These are phyloP conservation scores for Thelephora terrestris DNA, from an alignment of 1,284 basidiomycete genomes.

Conservation along the genomic window DNA sequence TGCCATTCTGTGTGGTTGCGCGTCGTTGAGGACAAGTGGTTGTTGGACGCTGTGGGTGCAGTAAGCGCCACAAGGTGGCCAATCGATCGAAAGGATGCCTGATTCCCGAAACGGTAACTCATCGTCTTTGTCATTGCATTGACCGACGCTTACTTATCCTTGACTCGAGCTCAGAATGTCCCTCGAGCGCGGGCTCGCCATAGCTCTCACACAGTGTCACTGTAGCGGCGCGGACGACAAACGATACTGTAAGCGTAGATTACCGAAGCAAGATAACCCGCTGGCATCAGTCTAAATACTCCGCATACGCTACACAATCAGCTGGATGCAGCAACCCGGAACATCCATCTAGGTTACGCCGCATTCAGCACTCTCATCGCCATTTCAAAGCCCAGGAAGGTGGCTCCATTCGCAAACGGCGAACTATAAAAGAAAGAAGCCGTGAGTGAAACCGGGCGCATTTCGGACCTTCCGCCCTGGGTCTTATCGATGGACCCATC, in stretches of 20 bases:
- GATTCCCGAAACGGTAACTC: background rate
- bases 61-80: background rate
- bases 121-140: background rate
- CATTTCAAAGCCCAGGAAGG: conserved; percentile 88
- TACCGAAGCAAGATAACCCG: too few relatives aligned
- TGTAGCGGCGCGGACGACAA: too few relatives aligned
- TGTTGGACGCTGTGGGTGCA: background rate
- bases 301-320: too few relatives aligned
- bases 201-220: too few relatives aligned
- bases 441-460: conserved; percentile 7
- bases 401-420: conserved; percentile 87
- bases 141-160: background rate
- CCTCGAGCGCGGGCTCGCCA: too few relatives aligned
- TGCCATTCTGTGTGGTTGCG: conserved; percentile 21
- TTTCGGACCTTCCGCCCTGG: conserved; percentile 2
- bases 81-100: background rate
- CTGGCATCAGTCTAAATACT: too few relatives aligned
- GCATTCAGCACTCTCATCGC: conserved; percentile 59
- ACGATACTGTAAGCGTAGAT: too few relatives aligned
- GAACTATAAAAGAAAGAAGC: conserved; percentile 38
- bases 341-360: background rate
- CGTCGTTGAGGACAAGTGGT: conserved; percentile 13
- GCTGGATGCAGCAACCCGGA: background rate
- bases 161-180: background rate
- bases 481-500: background rate